These are phyloP conservation scores for Boeremia lycopersici DNA, from an alignment of 2,329 filamentous ascomycete species.

Conservation along the genomic window DNA sequence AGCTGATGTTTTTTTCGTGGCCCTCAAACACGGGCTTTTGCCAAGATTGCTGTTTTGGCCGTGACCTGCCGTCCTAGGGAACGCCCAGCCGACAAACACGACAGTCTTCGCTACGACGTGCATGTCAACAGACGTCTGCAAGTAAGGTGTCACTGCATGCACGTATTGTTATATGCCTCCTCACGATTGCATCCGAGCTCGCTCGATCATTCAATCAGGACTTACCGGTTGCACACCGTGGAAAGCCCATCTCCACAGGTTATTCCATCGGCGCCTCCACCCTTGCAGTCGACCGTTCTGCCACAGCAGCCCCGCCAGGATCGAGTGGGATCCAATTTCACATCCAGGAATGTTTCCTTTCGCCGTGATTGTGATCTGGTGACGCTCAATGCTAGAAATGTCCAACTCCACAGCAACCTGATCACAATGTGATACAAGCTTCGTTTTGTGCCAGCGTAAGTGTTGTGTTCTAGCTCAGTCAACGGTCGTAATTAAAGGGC, in stretches of 20 bases:
- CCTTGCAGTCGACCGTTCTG: slow-evolving; percentile 11
- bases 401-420: slow-evolving; percentile 1
- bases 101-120: slow-evolving; percentile 15
- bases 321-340: slow-evolving; percentile 1
- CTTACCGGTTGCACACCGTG: not conserved
- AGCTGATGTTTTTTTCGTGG: not conserved
- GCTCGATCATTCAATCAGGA: not conserved
- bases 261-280: slow-evolving; percentile 2
- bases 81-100: slow-evolving; percentile 1
- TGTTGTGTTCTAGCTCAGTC: not conserved
- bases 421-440: slow-evolving; percentile 1
- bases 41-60: slow-evolving; percentile 10
- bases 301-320: slow-evolving; percentile 1
- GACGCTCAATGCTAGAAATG: not conserved
- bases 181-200: slow-evolving; percentile 2
- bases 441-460: not conserved
- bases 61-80: slow-evolving; percentile 4
- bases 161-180: slow-evolving; percentile 1
- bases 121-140: slow-evolving; percentile 12
- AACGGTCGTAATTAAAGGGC: not conserved
- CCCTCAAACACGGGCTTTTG: slow-evolving; percentile 1
- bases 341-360: slow-evolving; percentile 12
- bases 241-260: not conserved
- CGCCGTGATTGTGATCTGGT: not conserved
- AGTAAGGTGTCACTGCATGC: slow-evolving; percentile 16